Evolutionary conservation across 345 rosid species (phyloP), one percentile per base, ranked within the genome.

Genomic region (Salix viminalis): DNA sequence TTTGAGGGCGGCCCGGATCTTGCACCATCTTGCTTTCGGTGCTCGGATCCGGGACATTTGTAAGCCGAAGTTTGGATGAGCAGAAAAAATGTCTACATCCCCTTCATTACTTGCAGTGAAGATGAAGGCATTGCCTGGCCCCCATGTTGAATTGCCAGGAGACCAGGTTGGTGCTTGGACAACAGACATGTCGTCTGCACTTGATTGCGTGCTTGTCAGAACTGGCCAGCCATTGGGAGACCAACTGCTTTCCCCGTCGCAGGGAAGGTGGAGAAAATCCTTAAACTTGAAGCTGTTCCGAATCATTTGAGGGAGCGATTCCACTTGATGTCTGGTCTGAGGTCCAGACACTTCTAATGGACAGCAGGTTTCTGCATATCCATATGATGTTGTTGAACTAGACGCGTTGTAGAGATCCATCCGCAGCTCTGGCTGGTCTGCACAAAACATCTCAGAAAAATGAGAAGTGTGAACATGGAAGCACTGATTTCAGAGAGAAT

Each of bases 11-110:
- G 97, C 94, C 67, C 92, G 80, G 28, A 93, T 77, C 87, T 90
- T 90, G 75, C 90, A 85, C 99, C 99, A 91, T 23, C 89, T 77
- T 11, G 81, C 92, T 79, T 77, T 89, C 0, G 88, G 85, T 42
- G 80, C 79, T 58, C 83, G 75, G 13, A 73, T 74, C 50, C 75
- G 79, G 14, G 64, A 79, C 52, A 83, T 8, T 70, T 46, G 80
- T 66, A 81, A 75, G 72, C 79, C 67, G 6, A 66, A 70, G 62
- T 68, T 70, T 3, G 85, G 84, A 68, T 48, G 2, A 24, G 78
- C 48, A 44, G 91, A 24, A 64, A 73, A 28, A 42, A 83, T 18
- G 36, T 77, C 77, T 37, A 79, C 23, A 7, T 81, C 86, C 50
- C 84, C 70, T 65, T 83, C 88, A 7, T 23, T 46, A 58, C 68